Evolutionary conservation across 148 eudicot species (phyloP), one percentile per base, ranked within the genome.

Genomic region (Amaranthus palmeri): DNA sequence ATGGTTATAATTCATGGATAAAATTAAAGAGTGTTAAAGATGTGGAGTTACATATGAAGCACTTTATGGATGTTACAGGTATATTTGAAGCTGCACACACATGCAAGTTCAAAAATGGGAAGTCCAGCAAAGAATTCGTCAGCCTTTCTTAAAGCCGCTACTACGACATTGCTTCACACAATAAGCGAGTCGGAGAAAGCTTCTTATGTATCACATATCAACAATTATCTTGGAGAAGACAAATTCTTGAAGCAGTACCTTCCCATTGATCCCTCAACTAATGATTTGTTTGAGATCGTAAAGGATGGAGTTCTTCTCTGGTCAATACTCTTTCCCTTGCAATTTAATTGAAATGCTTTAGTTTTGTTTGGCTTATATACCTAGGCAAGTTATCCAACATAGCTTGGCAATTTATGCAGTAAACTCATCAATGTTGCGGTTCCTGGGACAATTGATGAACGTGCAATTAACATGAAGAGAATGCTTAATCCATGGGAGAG

Each of bases 401-500:
- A 60, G 64, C 41, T 69, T 65, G 36, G 58, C 11, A 8, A 36
- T 25, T 47, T 12, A 49, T 84, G 83, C 90, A 96, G 99, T 69
- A 96, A 96, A 87, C 97, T 96, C 74, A 92, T 96, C 69, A 96
- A 96, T 65, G 90, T 96, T 81, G 99, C 99, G 14, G 99, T 92
- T 65, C 99, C 99, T 53, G 99, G 99, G 54, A 96, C 99, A 49
- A 96, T 96, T 75, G 99, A 96, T 78, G 99, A 96, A 64, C 88
- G 99, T 46, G 96, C 99, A 0, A 90, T 96, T 63, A 96, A 96
- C 82, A 90, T 88, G 72, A 96, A 96, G 84, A 84, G 81, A 13
- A 63, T 87, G 69, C 97, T 92, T 45, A 96, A 96, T 80, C 99
- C 96, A 43, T 96, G 99, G 99, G 99, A 96, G 82, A 87, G 97